phyloP scores from a whole-genome alignment of 202 grass and related monocot species.

The Bolboschoenoplectus hybrid region DNA sequence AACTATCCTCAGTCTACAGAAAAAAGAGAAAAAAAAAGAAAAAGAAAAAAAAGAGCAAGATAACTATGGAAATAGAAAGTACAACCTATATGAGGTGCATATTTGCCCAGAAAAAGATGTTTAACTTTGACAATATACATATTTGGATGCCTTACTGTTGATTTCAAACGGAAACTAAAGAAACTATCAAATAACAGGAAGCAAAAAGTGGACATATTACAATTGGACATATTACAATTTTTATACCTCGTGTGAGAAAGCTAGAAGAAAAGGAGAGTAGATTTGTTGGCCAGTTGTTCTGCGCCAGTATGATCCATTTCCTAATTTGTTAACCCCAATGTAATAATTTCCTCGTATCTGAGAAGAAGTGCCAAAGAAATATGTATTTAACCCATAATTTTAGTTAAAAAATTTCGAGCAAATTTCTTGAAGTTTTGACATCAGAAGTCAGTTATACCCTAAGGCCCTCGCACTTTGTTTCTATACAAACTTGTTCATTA shows the following conservation, averaged over 20 bases:
- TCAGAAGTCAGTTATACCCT: slow-evolving; percentile 52
- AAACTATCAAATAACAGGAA: slow-evolving; percentile 10
- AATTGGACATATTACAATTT: neutral
- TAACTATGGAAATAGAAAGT: neutral
- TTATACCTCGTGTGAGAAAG: slow-evolving; percentile 70
- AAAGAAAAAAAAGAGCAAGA: neutral
- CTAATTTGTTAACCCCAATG: slow-evolving; percentile 64
- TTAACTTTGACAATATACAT: neutral
- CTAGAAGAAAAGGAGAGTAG: slow-evolving; percentile 90
- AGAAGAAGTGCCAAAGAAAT: slow-evolving; percentile 5
- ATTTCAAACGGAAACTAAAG: slow-evolving; percentile 1
- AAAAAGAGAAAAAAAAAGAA: neutral
- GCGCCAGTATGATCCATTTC: slow-evolving; percentile 75
- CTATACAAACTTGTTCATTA: slow-evolving; percentile 71
- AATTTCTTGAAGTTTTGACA: neutral
- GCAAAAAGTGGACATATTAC: neutral
- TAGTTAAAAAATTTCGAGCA: neutral
- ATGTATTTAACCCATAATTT: neutral
- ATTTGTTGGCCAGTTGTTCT: slow-evolving; percentile 75
- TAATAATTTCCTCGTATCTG: slow-evolving; percentile 81
- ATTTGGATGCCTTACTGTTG: neutral
- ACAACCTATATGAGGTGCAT: neutral
- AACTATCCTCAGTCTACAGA: slow-evolving; percentile 61
- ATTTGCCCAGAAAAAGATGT: neutral
- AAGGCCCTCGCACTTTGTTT: slow-evolving; percentile 58